Percentiles rank a stretch among this genome's conserved stretches.
phyloP scores from a whole-genome alignment of 129 eudicot genomes.

The Artemisia annua region DNA sequence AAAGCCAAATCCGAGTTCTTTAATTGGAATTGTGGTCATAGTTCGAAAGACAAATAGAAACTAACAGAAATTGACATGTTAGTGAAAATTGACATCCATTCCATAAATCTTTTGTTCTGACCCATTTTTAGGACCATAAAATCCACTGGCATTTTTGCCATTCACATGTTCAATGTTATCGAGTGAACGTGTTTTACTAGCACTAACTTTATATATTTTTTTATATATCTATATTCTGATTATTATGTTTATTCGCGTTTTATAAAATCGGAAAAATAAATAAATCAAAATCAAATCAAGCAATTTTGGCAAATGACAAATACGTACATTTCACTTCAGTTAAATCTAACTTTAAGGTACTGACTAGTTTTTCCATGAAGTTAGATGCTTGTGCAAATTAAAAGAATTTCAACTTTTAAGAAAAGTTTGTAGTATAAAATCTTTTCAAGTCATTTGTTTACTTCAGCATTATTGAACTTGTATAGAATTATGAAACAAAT shows the following conservation, averaged over 20 bases:
- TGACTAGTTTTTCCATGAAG: no score
- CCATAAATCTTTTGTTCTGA: background rate
- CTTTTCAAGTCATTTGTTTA: no score
- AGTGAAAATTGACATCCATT: slow-evolving; percentile 19
- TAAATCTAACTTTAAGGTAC: no score
- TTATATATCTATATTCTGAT: no score
- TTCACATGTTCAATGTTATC: background rate
- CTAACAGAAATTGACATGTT: background rate
- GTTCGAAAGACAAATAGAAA: background rate
- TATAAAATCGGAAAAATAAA: background rate
- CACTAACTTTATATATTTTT: background rate
- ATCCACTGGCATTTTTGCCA: slow-evolving; percentile 9
- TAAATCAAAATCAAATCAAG: no score
- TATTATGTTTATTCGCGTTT: background rate
- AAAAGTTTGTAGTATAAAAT: no score
- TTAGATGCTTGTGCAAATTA: no score
- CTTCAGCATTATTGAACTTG: no score
- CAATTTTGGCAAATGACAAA: no score
- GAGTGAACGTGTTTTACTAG: slow-evolving; percentile 9
- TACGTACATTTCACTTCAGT: no score
- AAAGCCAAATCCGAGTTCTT: background rate
- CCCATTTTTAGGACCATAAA: background rate
- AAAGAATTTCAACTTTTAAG: no score
- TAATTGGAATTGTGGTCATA: background rate
- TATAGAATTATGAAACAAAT: no score